These are phyloP conservation scores for Crinitomyces ghanaensis DNA, from an alignment of 805 yeast species.

Conservation along the genomic window DNA sequence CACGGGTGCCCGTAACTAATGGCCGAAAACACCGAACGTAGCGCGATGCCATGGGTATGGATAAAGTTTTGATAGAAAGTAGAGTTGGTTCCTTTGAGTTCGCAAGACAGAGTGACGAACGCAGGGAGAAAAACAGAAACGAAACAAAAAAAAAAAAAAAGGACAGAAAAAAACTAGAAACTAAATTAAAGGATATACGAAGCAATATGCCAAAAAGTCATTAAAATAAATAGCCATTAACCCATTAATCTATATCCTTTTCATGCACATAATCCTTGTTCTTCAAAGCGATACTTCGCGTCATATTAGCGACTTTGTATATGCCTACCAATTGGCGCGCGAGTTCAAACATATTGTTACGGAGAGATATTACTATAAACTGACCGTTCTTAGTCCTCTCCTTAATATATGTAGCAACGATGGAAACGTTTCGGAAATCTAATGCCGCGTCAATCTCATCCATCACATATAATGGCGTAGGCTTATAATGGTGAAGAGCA, in stretches of 20 bases:
- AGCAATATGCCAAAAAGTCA: no score
- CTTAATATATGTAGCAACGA: constrained; percentile 93
- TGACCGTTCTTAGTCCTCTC: constrained; percentile 95
- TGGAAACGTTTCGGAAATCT: constrained; percentile 92
- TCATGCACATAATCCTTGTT: constrained; percentile 32
- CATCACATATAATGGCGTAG: constrained; percentile 96
- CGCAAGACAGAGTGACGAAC: no score
- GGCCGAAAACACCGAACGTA: no score
- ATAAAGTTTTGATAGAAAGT: no score
- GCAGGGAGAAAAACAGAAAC: no score
- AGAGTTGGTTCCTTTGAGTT: no score
- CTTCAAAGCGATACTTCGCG: constrained; percentile 67
- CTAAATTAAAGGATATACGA: no score
- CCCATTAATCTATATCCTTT: constrained; percentile 1
- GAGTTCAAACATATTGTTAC: constrained; percentile 96
- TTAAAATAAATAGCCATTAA: no score
- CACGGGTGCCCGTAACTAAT: neutral
- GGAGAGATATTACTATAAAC: constrained; percentile 84
- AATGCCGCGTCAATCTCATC: constrained; percentile 98
- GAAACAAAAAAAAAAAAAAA: no score
- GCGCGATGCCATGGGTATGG: no score
- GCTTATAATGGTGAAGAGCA: constrained; percentile 91
- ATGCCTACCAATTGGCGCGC: constrained; percentile 93
- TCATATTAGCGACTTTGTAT: constrained; percentile 86
- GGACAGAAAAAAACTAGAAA: no score